Evolutionary conservation across 805 yeast genomes (phyloP).

Genomic region (Cyberlindnera mrakii): DNA sequence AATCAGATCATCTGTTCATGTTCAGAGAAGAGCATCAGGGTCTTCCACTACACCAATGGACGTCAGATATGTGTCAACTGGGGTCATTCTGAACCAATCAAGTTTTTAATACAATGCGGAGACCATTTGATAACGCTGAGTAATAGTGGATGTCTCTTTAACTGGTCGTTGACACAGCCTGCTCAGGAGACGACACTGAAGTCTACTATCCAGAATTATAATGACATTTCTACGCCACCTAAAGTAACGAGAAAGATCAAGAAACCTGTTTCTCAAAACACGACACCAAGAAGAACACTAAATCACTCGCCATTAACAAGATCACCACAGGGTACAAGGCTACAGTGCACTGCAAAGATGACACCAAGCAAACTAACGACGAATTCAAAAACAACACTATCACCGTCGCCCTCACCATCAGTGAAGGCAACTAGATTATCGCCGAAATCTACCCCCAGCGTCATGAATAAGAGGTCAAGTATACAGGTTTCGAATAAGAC

Average conservation of each 20-base stretch:
- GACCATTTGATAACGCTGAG: conserved; percentile 37
- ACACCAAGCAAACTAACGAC: conserved; percentile 19
- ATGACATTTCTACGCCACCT: conserved; percentile 17
- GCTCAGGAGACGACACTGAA: not conserved
- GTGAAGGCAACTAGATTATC: not conserved
- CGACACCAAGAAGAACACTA: conserved; percentile 14
- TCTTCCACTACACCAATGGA: conserved; percentile 40
- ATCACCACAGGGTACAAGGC: conserved; percentile 12
- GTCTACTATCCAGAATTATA: conserved; percentile 13
- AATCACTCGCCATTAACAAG: conserved; percentile 5
- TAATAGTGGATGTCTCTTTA: conserved; percentile 48
- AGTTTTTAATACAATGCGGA: conserved; percentile 24
- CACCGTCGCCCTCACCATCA: conserved; percentile 15
- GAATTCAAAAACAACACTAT: conserved; percentile 13
- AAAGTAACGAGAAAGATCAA: conserved; percentile 24
- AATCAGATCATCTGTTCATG: conserved; percentile 36
- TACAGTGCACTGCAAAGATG: conserved; percentile 17
- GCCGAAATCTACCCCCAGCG: not conserved
- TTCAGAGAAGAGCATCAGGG: conserved; percentile 52
- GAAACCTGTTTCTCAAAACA: conserved; percentile 8
- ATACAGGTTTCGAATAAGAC: conserved; percentile 6
- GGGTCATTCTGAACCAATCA: conserved; percentile 53
- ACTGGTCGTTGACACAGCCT: conserved; percentile 30
- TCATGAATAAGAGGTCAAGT: conserved; percentile 5
- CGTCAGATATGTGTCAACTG: conserved; percentile 44